Evolutionary conservation across 371 early-diverging fungal species (phyloP), one percentile per base, ranked within the genome.

Genomic region (Mortierella sp.): DNA sequence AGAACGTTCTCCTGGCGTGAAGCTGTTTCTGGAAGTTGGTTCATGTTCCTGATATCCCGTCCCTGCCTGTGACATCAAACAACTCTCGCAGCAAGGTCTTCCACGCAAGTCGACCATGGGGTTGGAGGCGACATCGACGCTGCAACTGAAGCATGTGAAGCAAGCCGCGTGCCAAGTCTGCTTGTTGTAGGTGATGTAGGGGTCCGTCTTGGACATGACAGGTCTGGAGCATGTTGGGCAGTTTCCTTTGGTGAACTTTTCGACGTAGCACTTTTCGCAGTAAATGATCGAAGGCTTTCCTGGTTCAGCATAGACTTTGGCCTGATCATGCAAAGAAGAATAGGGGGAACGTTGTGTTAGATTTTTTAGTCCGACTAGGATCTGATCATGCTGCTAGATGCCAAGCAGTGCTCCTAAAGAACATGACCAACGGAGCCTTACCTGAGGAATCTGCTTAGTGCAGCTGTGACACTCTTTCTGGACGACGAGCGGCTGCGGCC

Each of bases 21-120:
- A 49, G 43, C 27, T 53, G 27, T 45, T 22, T 13, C 46, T 57
- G 47, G 40, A 44, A n/a, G 56, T 37, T 53, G 47, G 55, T 28
- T 43, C 63, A 24, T 34, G 62, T 45, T 31, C 61, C 40, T 60
- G 56, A 12, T 54, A 37, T 25, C 61, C 65, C 57, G 71, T 46
- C 44, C 79, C 81, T 27, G 79, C 61, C 56, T 87, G 83, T 7
- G 78, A 71, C 80, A 83, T 81, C 50, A 91, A 78, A 56, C 91
- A 91, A 12, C 80, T 71, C 53, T 90, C 90, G 64, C 91, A 91
- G 27, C 86, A 88, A 12, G 91, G 91, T 24, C 80, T 68, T 9
- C 86, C 84, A 7, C 79, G 61, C 10, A 85, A 53, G 58, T 88
- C 90, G 1, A 90, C 88, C 63, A 90, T 67, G 9, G 91, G 90